Conservation (phyloP, 371 early-diverging fungal genomes). For the Umbelopsis sp. region DNA sequence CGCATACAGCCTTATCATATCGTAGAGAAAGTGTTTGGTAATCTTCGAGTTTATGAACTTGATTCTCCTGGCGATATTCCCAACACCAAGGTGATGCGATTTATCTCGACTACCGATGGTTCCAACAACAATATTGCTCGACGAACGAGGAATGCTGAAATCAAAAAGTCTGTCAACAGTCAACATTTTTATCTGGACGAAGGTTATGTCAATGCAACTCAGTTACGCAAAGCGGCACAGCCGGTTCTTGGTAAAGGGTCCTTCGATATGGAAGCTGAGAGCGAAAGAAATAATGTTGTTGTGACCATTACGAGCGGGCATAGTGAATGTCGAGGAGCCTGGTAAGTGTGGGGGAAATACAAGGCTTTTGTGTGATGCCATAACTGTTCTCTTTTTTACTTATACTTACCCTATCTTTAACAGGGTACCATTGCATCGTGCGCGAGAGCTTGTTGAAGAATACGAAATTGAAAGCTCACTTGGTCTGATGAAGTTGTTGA, state of each 20-base stretch:
- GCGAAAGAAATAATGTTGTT: conserved; percentile 27
- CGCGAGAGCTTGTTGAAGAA: conserved; percentile 55
- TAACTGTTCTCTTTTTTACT: background rate
- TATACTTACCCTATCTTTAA: background rate
- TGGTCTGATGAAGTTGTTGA: conserved; percentile 48
- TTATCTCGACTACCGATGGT: conserved; percentile 40
- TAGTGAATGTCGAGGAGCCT: conserved; percentile 52
- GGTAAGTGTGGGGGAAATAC: conserved; percentile 31
- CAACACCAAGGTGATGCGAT: conserved; percentile 37
- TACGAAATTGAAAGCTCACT: conserved; percentile 51
- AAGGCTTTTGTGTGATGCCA: background rate
- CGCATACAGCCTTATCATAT: conserved; percentile 12
- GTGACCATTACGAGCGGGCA: conserved; percentile 39
- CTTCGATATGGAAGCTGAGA: conserved; percentile 43
- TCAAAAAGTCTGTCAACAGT: conserved; percentile 23
- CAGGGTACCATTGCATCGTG: conserved; percentile 55
- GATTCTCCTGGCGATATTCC: conserved; percentile 40
- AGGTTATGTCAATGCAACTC: conserved; percentile 60
- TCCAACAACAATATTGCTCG: conserved; percentile 37
- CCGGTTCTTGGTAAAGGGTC: conserved; percentile 53
- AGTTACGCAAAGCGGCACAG: conserved; percentile 54
- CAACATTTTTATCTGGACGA: conserved; percentile 42
- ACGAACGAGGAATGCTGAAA: conserved; percentile 35
- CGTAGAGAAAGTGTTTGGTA: conserved; percentile 28
- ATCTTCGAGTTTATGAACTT: conserved; percentile 35